Conservation (phyloP, 495 filamentous ascomycete species). For the Xylaria cubensis region DNA sequence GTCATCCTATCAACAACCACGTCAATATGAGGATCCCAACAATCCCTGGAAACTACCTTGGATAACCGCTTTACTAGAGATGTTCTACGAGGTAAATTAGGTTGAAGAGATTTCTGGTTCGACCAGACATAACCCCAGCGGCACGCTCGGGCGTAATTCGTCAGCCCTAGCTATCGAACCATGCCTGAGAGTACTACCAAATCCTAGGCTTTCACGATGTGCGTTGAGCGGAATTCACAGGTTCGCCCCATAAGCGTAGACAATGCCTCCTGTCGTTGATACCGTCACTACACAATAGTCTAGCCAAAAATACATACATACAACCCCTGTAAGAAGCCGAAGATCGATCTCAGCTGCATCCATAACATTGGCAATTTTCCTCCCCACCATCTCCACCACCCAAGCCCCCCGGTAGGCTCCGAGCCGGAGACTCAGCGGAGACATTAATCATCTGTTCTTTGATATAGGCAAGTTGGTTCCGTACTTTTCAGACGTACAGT, state of each 20-base stretch:
- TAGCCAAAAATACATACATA: neutral
- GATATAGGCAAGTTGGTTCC: neutral
- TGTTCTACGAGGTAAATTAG: conserved; percentile 14
- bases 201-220: neutral
- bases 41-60: neutral
- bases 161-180: neutral
- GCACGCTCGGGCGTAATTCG: neutral
- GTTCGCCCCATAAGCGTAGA: neutral
- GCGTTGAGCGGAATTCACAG: neutral
- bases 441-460: neutral
- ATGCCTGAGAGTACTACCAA: neutral
- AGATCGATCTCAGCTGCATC: conserved; percentile 22
- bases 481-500: neutral
- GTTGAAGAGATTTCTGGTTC: conserved; percentile 1
- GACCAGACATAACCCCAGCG: neutral
- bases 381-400: conserved; percentile 18
- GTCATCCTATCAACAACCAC: neutral
- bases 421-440: neutral
- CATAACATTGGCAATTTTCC: conserved; percentile 14
- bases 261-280: neutral
- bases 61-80: neutral
- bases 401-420: neutral
- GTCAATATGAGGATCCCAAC: conserved; percentile 7
- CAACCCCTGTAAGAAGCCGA: conserved; percentile 4
- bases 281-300: neutral